Evolutionary conservation across 306 rosid genomes (phyloP).

Genomic region (Vicia sativa): DNA sequence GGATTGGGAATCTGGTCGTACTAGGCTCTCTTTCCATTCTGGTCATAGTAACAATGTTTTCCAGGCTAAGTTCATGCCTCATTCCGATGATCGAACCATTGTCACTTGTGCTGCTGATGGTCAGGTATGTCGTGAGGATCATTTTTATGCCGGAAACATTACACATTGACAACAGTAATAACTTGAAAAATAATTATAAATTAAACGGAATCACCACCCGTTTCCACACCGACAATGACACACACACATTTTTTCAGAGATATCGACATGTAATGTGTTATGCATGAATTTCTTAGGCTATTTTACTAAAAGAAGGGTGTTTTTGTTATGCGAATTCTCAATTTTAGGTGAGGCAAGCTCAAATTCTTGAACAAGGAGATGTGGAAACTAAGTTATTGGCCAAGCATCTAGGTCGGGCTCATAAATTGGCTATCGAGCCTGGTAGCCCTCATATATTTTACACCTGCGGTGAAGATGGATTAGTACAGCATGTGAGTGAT

Average conservation of each 20-base stretch:
- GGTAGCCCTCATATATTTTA: conserved; percentile 92
- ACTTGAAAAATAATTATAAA: too few relatives aligned
- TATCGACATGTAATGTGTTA: too few relatives aligned
- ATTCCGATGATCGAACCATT: conserved; percentile 67
- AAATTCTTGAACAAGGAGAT: conserved; percentile 55
- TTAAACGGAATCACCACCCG: too few relatives aligned
- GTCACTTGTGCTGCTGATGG: conserved; percentile 97
- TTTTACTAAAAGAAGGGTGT: conserved; percentile 30
- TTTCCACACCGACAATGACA: too few relatives aligned
- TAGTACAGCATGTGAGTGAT: conserved; percentile 87
- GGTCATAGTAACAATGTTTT: conserved; percentile 77
- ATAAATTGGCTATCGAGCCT: conserved; percentile 94
- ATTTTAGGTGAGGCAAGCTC: conserved; percentile 85
- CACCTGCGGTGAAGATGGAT: conserved; percentile 96
- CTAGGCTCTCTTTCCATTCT: conserved; percentile 61
- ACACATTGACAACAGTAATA: too few relatives aligned
- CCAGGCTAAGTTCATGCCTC: conserved; percentile 83
- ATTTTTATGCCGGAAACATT: background rate
- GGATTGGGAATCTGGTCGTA: conserved; percentile 73
- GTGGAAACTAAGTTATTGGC: conserved; percentile 62
- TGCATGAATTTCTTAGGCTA: background rate
- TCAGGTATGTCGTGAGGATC: conserved; percentile 49
- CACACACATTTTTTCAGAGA: too few relatives aligned
- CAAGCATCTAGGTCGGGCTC: conserved; percentile 78
- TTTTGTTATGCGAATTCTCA: conserved; percentile 32